Base-by-base conservation (phyloP, 2,329 filamentous ascomycete species). In the Nemania diffusa region DNA sequence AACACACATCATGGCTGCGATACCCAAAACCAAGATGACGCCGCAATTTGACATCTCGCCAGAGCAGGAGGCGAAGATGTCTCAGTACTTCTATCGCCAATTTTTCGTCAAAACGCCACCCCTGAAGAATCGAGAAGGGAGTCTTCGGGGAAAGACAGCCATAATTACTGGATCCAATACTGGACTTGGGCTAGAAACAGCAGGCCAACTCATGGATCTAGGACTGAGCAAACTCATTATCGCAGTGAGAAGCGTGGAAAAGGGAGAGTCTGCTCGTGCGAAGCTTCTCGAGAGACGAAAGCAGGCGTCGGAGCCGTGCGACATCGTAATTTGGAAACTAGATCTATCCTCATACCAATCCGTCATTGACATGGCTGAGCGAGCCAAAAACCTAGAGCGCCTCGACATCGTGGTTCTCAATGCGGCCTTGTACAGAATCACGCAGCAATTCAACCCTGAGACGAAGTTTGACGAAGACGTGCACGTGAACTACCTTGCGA, bases 401-500 rank as follows among this genome's bases (percentile, higher is more conserved):
- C 68, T 84, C 6, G 81, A 84, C 65, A 77, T 79, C 7, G 77
- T 76, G 13, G 75, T 84, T 22, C 72, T 80, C 15, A 84, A 75
- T 56, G 73, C 75, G 1, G 75, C 80, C 0, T 8, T 73, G 13
- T 44, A n/a, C 20, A 65, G 57, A 67, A 81, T 17, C 73, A 32
- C 13, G 17, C 59, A 65, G n/a, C 34, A 17, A 5, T 34, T 69
- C 27, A 65, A 55, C 7, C 17, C 60, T 4, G 8, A 73, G 0
- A 82, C 80, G 0, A 29, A 24, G 2, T 74, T 79, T 0, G 85
- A 88, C 68, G 75, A 76, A 24, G 80, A 76, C 3, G 72, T 87
- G 32, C 84, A 84, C 0, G 79, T 83, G 46, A 87, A 88, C 65
- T 84, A 85, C 15, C 78, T 88, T 62, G 82, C 79, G 20, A 87